Evolutionary conservation across 306 rosid species (phyloP), one percentile per base, ranked within the genome.

Genomic region (Gleditsia sinensis): DNA sequence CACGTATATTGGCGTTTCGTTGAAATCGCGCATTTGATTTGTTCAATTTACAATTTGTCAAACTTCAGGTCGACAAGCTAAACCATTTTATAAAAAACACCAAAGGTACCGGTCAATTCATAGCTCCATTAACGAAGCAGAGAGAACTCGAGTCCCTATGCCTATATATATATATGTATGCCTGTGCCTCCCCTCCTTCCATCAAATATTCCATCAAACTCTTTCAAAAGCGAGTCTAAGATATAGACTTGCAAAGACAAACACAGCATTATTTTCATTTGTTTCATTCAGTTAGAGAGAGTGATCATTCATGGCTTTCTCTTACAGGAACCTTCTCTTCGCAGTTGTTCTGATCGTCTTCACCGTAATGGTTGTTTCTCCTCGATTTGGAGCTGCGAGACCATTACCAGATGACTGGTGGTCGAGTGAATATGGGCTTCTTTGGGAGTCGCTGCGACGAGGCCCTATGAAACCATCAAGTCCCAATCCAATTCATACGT

Each of bases 371-470:
- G 27, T 72, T 17, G 63, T 55, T 33, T 66, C 57, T 40, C 48
- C 53, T 4, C 60, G 71, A 70, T 55, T 40, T 21, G 65, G 78
- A 45, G 84, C 61, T 13, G 69, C 21, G 19, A 82, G 85, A 45
- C 82, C 76, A 0, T 49, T 66, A 9, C 2, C 24, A 3, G n/a
- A 23, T 3, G 12, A 50, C 2, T 12, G 8, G 2, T 50, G 56
- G 56, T 1, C 11, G 13, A 50, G 27, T 27, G n/a, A 53, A 53
- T 53, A 10, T 53, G 7, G 25, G 39, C 27, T 16, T 55, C 71
- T 43, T 2, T 4, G 25, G n/a, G 27, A 16, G 40, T 27, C 40
- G 13, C 56, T 66, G 7, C 55, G 0, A 5, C 40, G 56, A 45
- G 71, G 71, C 37, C 6, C 61, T 55, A 0, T 1, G 5, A 1